Base-by-base conservation (phyloP, 2,329 filamentous ascomycete genomes). In the Curvularia hawaiiensis region DNA sequence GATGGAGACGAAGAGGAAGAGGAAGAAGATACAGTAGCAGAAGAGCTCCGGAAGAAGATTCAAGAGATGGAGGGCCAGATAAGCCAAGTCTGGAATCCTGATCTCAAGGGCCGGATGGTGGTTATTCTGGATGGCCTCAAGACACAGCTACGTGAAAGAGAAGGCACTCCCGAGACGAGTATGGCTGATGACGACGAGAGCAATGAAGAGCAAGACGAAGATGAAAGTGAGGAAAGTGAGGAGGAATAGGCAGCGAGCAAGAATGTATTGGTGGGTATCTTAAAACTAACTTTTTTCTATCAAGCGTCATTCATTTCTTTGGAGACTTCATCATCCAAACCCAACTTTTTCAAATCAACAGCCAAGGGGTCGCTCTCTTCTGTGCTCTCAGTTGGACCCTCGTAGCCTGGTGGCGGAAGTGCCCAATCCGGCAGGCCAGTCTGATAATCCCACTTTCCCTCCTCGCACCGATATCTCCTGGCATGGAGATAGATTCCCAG, bases 401-500 rank as follows among this genome's bases (percentile, higher is more conserved):
- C 85, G 69, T 84, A 80, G 1, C 90, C 91, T 14, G 82, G 78
- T 0, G 93, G 92, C 7, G 94, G 92, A 54, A 96, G 76, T 16
- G 92, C 94, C 95, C 95, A 99, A 20, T 80, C 80, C 1, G 95
- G 95, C 72, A 97, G 81, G 24, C 87, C 85, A 64, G 93, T 97
- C 70, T 89, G 86, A 75, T 97, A 98, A 52, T 87, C 87, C 95
- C 95, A 99, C 52, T 83, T 83, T 4, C 93, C 94, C 26, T 88
- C 87, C 26, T 88, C 85, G 74, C 94, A 93, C 65, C 94, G 89
- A 75, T 99, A 99, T 45, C 91, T 87, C 59, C 92, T 86, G 56
- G 94, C 96, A 79, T 99, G 95, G 60, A 99, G 82, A 84, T 94
- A 99, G 40, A 99, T 89, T 0, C 91, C 91, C 46, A 99, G 82